Conservation (phyloP, 768 basidiomycete species). For the Porphyrellus cyaneotinctus region DNA sequence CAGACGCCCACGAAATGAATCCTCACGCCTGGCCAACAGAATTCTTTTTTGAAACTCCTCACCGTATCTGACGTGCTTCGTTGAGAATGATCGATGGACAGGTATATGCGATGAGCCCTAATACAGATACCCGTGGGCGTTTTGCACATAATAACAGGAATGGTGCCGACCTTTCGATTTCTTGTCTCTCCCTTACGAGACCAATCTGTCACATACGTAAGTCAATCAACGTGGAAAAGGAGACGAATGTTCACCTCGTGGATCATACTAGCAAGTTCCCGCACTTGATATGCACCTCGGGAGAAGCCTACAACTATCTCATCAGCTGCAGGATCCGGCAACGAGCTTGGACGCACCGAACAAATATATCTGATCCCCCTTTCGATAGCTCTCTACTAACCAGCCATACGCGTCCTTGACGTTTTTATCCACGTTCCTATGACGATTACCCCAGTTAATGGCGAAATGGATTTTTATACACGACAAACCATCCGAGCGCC, state of each 20-base stretch:
- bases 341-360: neutral
- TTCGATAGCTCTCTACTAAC: neutral
- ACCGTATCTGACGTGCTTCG: too few species aligned
- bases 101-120: too few species aligned
- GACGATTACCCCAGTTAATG: neutral
- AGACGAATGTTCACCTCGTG: neutral
- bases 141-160: too few species aligned
- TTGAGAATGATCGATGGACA: too few species aligned
- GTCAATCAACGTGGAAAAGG: neutral
- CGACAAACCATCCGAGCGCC: neutral
- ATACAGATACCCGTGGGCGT: too few species aligned
- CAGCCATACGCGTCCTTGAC: neutral
- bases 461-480: neutral
- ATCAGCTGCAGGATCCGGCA: neutral
- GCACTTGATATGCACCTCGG: neutral
- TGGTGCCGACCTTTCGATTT: too few species aligned
- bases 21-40: too few species aligned
- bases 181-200: neutral
- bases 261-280: neutral
- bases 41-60: too few species aligned
- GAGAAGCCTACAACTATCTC: neutral
- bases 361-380: neutral
- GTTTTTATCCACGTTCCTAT: neutral
- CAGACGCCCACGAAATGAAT: too few species aligned
- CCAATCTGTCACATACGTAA: neutral